Evolutionary conservation across 1,284 basidiomycete genomes (phyloP).

Genomic region (Taiwanofungus camphoratus): DNA sequence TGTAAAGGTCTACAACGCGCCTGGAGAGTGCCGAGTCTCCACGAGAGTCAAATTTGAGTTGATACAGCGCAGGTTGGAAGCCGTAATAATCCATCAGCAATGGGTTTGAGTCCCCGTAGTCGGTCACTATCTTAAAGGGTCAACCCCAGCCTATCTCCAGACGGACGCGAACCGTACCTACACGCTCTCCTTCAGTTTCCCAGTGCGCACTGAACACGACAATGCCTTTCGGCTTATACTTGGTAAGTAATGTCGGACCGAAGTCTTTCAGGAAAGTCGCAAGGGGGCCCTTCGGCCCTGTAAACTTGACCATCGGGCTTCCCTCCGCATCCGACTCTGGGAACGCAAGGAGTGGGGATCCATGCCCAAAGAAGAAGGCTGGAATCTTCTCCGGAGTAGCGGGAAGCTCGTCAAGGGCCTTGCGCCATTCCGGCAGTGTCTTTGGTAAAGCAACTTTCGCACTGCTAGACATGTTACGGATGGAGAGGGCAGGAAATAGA

Average conservation of each 20-base stretch:
- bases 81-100: slow-evolving; percentile 71
- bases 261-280: slow-evolving; percentile 62
- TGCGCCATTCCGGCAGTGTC: slow-evolving; percentile 44
- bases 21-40: slow-evolving; percentile 53
- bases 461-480: slow-evolving; percentile 16
- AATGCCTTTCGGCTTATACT: slow-evolving; percentile 70
- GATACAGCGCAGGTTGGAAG: slow-evolving; percentile 53
- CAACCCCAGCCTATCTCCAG: slow-evolving; percentile 6
- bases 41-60: slow-evolving; percentile 60
- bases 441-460: slow-evolving; percentile 24
- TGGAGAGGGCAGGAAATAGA: slow-evolving; percentile 9
- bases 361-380: slow-evolving; percentile 72
- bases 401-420: slow-evolving; percentile 55
- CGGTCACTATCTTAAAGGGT: slow-evolving; percentile 43
- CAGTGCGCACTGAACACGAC: slow-evolving; percentile 80
- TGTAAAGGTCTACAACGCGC: slow-evolving; percentile 55
- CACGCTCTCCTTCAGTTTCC: slow-evolving; percentile 55
- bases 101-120: slow-evolving; percentile 70
- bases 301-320: slow-evolving; percentile 28
- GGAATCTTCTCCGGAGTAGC: slow-evolving; percentile 58
- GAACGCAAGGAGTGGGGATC: slow-evolving; percentile 50
- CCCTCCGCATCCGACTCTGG: slow-evolving; percentile 20
- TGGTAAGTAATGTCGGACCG: slow-evolving; percentile 57
- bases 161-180: slow-evolving; percentile 33
- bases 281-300: slow-evolving; percentile 50